Conservation (phyloP, 805 yeast genomes). For the Yarrowia phangngaensis region DNA sequence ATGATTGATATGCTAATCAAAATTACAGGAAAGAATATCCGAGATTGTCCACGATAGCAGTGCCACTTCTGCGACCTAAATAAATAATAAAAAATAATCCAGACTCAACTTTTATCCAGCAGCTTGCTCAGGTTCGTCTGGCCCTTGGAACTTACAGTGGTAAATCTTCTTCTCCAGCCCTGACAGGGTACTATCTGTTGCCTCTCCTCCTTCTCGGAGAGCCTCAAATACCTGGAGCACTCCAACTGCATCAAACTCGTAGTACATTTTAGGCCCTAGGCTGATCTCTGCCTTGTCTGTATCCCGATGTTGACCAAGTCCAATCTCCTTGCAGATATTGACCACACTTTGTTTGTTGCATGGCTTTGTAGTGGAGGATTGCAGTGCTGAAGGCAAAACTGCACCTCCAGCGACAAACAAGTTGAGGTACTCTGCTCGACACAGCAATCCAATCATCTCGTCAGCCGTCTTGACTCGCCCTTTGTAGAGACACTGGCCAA, state of each 20-base stretch:
- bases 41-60: no score
- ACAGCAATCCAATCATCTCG: slow-evolving; percentile 5
- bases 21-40: no score
- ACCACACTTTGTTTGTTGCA: background rate
- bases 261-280: slow-evolving; percentile 17
- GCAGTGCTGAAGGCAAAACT: background rate
- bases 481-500: slow-evolving; percentile 7
- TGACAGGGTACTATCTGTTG: no score
- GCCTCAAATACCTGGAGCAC: background rate
- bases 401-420: background rate
- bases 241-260: background rate
- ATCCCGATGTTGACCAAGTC: slow-evolving; percentile 1
- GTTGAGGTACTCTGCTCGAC: slow-evolving; percentile 1
- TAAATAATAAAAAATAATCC: no score
- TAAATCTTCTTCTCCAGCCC: slow-evolving; percentile 4
- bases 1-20: no score
- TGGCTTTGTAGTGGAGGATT: background rate
- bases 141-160: background rate
- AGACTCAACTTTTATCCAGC: background rate
- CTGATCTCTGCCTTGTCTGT: slow-evolving; percentile 4
- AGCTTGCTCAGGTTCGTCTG: background rate
- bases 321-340: slow-evolving; percentile 1
- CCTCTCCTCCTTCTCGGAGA: background rate
- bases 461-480: background rate
- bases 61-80: no score